Percentiles rank a stretch among this genome's conserved stretches.
phyloP scores from a whole-genome alignment of 2,329 filamentous ascomycete genomes.

The Mollisia scopiformis region DNA sequence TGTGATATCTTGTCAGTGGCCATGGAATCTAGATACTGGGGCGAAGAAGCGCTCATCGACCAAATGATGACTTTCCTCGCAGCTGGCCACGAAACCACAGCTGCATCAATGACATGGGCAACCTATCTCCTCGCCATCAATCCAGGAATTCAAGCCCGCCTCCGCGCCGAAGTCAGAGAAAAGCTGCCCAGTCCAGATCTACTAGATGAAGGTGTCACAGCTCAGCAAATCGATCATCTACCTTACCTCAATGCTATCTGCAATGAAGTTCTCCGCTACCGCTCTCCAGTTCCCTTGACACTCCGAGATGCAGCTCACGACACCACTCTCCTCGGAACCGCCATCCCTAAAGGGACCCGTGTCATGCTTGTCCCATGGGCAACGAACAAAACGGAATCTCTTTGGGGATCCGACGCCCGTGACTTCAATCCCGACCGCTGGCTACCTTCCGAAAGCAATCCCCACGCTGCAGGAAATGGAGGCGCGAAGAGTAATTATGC shows the following conservation, averaged over 20 bases:
- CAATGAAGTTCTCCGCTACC: conserved; percentile 75
- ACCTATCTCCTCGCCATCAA: conserved; percentile 70
- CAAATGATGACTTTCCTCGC: conserved; percentile 91
- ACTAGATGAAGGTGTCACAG: conserved; percentile 46
- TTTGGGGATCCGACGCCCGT: conserved; percentile 78
- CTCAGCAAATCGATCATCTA: conserved; percentile 68
- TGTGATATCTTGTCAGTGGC: conserved; percentile 82
- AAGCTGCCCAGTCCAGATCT: conserved; percentile 55
- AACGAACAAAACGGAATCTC: conserved; percentile 66
- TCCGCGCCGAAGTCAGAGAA: conserved; percentile 69
- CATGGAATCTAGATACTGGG: conserved; percentile 74
- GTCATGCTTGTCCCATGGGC: conserved; percentile 68
- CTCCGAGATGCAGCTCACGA: conserved; percentile 66
- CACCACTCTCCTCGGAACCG: conserved; percentile 66
- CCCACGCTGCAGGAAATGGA: conserved; percentile 56
- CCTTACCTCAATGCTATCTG: conserved; percentile 81
- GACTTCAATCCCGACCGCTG: conserved; percentile 82
- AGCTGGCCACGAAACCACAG: conserved; percentile 81
- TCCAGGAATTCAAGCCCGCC: conserved; percentile 64
- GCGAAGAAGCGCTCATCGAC: conserved; percentile 79
- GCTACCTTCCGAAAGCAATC: conserved; percentile 50
- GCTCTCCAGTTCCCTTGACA: conserved; percentile 72
- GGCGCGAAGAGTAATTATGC: conserved; percentile 77
- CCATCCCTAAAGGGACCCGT: conserved; percentile 71
- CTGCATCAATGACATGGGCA: conserved; percentile 76